Conservation (phyloP, 2,329 filamentous ascomycete species). For the Paecilomyces fulvus region DNA sequence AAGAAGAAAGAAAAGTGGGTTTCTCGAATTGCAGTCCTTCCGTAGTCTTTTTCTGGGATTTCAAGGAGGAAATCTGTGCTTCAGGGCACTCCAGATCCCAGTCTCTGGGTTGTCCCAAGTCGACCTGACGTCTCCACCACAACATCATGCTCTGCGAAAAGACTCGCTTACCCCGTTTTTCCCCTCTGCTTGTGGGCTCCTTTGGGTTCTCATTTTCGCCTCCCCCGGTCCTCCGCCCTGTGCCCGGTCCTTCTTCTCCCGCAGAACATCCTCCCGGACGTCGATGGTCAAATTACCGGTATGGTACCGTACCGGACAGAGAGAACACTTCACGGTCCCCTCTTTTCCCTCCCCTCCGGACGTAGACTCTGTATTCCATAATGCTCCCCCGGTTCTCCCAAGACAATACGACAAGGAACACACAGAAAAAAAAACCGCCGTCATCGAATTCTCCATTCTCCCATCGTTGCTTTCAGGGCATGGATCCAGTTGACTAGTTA, state of each 20-base stretch:
- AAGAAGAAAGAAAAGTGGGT: too few relatives aligned
- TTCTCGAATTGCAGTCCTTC: too few relatives aligned
- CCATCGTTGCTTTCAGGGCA: neutral
- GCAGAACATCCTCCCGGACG: neutral
- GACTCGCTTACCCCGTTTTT: neutral
- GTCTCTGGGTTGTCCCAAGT: neutral
- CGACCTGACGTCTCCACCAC: constrained; percentile 12
- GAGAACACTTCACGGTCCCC: neutral
- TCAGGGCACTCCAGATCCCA: neutral
- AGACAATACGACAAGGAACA: neutral
- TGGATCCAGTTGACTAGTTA: neutral
- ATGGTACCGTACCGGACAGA: neutral
- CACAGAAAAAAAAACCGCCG: neutral
- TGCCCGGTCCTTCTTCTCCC: neutral
- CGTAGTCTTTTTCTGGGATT: too few relatives aligned
- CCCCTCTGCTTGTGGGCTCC: neutral
- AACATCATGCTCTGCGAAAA: constrained; percentile 9
- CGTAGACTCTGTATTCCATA: neutral
- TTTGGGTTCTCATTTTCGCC: neutral
- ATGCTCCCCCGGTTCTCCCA: neutral
- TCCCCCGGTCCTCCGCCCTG: neutral
- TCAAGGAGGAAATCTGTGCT: neutral
- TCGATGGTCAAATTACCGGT: neutral
- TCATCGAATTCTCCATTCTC: constrained; percentile 1
- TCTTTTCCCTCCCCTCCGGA: neutral